Percentiles rank a stretch among this genome's conserved stretches.
Evolutionary conservation across 441 rosid genomes (phyloP).

Genomic region (Arabidopsis lyrata): DNA sequence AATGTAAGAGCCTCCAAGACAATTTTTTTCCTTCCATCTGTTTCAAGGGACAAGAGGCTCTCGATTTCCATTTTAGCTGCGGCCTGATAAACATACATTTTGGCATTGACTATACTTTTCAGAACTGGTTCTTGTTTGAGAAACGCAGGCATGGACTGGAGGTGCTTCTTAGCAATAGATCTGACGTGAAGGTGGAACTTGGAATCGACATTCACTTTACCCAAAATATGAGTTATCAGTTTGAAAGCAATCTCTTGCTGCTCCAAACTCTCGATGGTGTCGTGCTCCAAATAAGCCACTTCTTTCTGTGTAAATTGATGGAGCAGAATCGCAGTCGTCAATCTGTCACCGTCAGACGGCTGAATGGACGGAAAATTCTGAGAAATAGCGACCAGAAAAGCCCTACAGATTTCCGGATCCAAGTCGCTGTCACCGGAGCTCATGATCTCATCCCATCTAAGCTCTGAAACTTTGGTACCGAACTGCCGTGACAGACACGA

Average conservation of each 20-base stretch:
- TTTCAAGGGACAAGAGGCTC: conserved; percentile 71
- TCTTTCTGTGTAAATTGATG: conserved; percentile 62
- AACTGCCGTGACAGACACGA: conserved; percentile 29
- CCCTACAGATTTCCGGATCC: conserved; percentile 52
- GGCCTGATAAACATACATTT: conserved; percentile 79
- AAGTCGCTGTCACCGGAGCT: too few species aligned
- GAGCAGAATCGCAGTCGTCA: conserved; percentile 61
- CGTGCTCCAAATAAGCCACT: conserved; percentile 66
- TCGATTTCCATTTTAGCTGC: conserved; percentile 67
- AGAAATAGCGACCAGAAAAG: conserved; percentile 63
- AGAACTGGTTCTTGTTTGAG: conserved; percentile 74
- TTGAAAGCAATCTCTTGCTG: conserved; percentile 78
- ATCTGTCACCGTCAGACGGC: conserved; percentile 57
- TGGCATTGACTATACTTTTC: conserved; percentile 68
- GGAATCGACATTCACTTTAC: conserved; percentile 60
- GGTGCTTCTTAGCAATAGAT: conserved; percentile 67
- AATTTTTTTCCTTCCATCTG: conserved; percentile 71
- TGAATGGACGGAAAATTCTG: conserved; percentile 61
- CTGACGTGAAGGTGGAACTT: conserved; percentile 68
- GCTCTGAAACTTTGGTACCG: too few species aligned
- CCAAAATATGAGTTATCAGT: conserved; percentile 63
- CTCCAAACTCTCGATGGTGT: conserved; percentile 74
- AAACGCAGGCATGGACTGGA: conserved; percentile 74
- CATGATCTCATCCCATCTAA: too few species aligned
- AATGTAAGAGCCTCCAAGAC: conserved; percentile 74